Conservation (phyloP, 163 green algal species). For the Prototheca cutis region DNA sequence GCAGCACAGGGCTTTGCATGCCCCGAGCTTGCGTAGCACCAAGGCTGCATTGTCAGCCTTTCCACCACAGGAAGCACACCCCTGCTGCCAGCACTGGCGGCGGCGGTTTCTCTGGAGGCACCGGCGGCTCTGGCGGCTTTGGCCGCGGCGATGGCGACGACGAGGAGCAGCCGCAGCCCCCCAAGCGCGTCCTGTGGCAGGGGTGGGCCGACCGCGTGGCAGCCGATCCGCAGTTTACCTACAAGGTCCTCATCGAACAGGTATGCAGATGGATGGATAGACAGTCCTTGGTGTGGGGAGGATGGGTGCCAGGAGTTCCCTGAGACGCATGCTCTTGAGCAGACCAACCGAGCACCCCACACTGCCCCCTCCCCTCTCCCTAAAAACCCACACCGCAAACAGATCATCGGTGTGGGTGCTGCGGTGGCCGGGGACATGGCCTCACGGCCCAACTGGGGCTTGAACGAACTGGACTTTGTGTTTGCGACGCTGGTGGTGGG, state of each 20-base stretch:
- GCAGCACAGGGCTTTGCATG: too few relatives aligned
- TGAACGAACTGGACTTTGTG: constrained; percentile 97
- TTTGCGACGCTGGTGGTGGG: constrained; percentile 90
- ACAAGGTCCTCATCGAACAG: constrained; percentile 91
- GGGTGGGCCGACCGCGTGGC: constrained; percentile 81
- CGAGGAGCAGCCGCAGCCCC: constrained; percentile 8
- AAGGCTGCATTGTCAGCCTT: background rate
- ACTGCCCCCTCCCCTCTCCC: too few relatives aligned
- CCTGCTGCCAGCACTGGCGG: constrained; percentile 7
- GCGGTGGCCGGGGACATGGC: constrained; percentile 91
- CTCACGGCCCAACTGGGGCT: constrained; percentile 80
- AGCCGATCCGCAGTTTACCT: constrained; percentile 78
- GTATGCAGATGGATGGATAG: constrained; percentile 12
- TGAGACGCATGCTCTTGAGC: background rate
- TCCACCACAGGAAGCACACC: background rate
- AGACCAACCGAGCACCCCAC: too few relatives aligned
- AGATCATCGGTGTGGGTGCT: constrained; percentile 80
- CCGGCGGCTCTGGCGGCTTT: constrained; percentile 14
- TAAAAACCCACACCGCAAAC: too few relatives aligned
- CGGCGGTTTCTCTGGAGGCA: constrained; percentile 23
- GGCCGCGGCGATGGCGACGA: constrained; percentile 19
- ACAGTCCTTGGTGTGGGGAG: background rate
- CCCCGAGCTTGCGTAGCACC: too few relatives aligned
- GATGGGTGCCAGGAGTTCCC: background rate
- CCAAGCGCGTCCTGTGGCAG: constrained; percentile 36